Conservation (phyloP, 1,284 basidiomycete genomes). For the Veloboletus limbatus region DNA sequence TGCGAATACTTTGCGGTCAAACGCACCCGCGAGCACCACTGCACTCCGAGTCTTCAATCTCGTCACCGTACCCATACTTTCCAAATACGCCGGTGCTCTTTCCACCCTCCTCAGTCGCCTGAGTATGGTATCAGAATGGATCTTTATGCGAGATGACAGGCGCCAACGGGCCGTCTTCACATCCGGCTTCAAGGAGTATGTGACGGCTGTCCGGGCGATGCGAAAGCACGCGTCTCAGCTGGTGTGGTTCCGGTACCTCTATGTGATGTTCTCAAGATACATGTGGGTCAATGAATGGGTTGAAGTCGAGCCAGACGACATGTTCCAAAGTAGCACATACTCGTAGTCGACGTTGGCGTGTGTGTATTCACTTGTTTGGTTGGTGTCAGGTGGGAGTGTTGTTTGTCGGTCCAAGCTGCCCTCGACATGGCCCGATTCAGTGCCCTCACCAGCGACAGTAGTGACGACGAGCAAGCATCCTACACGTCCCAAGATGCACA, state of each 20-base stretch:
- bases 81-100: conserved; percentile 61
- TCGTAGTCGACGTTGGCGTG: background rate
- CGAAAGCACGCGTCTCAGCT: conserved; percentile 72
- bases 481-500: conserved; percentile 24
- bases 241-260: conserved; percentile 89
- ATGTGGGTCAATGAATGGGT: conserved; percentile 91
- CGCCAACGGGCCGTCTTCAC: conserved; percentile 39
- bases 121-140: conserved; percentile 31
- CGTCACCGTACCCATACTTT: conserved; percentile 50
- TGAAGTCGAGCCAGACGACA: conserved; percentile 27
- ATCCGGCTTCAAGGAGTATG: conserved; percentile 56
- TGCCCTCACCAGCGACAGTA: conserved; percentile 41
- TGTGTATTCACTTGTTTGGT: conserved; percentile 35
- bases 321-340: background rate
- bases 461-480: conserved; percentile 38
- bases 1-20: conserved; percentile 32
- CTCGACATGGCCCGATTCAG: conserved; percentile 41
- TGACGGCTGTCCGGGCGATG: conserved; percentile 68
- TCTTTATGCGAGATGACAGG: conserved; percentile 1
- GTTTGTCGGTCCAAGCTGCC: conserved; percentile 15
- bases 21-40: conserved; percentile 20
- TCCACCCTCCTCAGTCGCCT: conserved; percentile 49
- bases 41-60: conserved; percentile 55
- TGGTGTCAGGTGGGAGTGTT: conserved; percentile 18
- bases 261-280: conserved; percentile 80